Base-by-base conservation (phyloP, 257 asterid genomes). In the Osmanthus fragrans region DNA sequence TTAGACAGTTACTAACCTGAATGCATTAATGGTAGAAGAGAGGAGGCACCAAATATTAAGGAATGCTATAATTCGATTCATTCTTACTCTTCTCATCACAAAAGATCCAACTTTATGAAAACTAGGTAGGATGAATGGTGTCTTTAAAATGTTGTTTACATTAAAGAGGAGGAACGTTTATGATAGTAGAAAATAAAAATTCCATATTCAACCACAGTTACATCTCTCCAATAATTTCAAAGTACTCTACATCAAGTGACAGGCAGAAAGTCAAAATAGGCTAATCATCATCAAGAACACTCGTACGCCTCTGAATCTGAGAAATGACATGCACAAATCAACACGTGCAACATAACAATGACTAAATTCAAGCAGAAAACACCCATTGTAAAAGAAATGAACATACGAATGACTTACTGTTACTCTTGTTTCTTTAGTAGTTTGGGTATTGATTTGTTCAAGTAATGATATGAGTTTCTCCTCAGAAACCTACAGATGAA, bases 371-470 rank as follows among this genome's bases (percentile, higher is more conserved):
- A 29, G 54, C 25, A 32, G 25, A 4, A 56, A 30, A 66, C 32
- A n/a, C 37, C 10, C 12, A 33, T 0, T 13, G 39, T 36, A 39
- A 0, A 70, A 69, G 70, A 64, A 36, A 76, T 5, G 60, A 65
- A 27, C 65, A 60, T 7, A 47, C 4, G 72, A 73, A 39, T 34
- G 40, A 90, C 97, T 91, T 88, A 94, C 99, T 1, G 97, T 94
- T 66, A 92, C 98, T 94, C 92, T 96, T 47, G 98, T 96, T 87
- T 90, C 95, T 86, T 89, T 92, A 29, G 88, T 70, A 51, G 97
- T 93, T 88, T 93, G 97, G 72, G 92, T 92, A 87, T 96, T 96
- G 90, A 96, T 96, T 82, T 93, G 99, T 80, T 96, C 97, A 49
- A 96, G 97, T 84, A 96, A 84, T 34, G 95, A 82, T 83, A 96